phyloP scores from a whole-genome alignment of 2,329 filamentous ascomycete genomes.

The Trichophyton simii region DNA sequence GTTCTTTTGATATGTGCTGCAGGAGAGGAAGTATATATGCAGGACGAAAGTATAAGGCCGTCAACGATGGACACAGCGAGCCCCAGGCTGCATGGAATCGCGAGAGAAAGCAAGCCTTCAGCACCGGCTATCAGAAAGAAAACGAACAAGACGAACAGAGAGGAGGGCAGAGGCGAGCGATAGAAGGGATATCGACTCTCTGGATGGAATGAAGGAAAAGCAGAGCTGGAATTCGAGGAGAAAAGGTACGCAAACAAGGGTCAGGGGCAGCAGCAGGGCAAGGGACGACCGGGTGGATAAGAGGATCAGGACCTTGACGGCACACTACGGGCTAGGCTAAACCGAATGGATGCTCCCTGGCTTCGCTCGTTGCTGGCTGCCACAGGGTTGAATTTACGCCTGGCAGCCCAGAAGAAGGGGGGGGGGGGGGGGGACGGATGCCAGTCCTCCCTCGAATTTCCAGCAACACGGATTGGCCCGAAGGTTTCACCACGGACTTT shows the following conservation, averaged over 20 bases:
- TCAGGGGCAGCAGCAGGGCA: neutral
- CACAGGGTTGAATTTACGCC: neutral
- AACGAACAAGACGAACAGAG: neutral
- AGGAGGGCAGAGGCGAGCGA: neutral
- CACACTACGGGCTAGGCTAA: neutral
- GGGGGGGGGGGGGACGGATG: neutral
- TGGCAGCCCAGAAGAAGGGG: neutral
- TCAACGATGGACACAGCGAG: slow-evolving; percentile 9
- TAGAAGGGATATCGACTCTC: neutral
- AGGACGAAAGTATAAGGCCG: slow-evolving; percentile 2
- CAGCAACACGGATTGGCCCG: slow-evolving; percentile 3
- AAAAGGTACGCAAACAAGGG: neutral
- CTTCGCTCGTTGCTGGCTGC: neutral
- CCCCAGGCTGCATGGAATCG: slow-evolving; percentile 12
- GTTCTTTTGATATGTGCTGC: neutral
- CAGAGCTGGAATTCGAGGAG: neutral
- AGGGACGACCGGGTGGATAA: neutral
- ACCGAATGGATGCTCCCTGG: neutral
- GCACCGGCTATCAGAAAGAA: slow-evolving; percentile 9
- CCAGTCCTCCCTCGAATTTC: neutral
- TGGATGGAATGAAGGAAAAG: neutral
- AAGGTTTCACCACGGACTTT: slow-evolving; percentile 3
- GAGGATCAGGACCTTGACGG: slow-evolving; percentile 1
- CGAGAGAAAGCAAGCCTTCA: slow-evolving; percentile 9
- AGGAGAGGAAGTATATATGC: neutral